phyloP scores from a whole-genome alignment of 1,284 basidiomycete genomes.

The Naganishia sp. region DNA sequence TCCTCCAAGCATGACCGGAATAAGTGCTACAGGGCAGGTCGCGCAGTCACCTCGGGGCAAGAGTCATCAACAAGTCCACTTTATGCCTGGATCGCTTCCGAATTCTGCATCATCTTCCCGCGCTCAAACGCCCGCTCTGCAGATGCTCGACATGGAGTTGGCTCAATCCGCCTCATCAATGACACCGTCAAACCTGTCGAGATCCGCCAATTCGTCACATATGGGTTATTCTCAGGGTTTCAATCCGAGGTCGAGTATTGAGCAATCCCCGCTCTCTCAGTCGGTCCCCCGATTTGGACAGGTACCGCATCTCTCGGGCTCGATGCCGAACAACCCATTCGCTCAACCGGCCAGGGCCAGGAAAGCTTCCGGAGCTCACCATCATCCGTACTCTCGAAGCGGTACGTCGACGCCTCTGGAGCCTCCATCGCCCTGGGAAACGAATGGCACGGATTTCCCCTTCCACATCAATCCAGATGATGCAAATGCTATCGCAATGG shows the following conservation, averaged over 20 bases:
- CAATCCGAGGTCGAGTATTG: slow-evolving; percentile 1
- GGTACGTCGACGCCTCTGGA: slow-evolving; percentile 27
- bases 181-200: slow-evolving; percentile 8
- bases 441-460: slow-evolving; percentile 11
- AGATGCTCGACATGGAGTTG: slow-evolving; percentile 8
- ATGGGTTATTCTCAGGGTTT: slow-evolving; percentile 4
- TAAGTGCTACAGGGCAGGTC: neutral
- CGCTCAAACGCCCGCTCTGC: slow-evolving; percentile 14
- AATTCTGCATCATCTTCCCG: slow-evolving; percentile 22
- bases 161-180: slow-evolving; percentile 12
- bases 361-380: slow-evolving; percentile 22
- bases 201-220: slow-evolving; percentile 13
- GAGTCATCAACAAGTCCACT: slow-evolving; percentile 16
- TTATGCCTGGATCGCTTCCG: slow-evolving; percentile 14
- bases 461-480: slow-evolving; percentile 11
- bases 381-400: slow-evolving; percentile 32
- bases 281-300: slow-evolving; percentile 10
- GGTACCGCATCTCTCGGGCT: slow-evolving; percentile 9
- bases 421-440: slow-evolving; percentile 29
- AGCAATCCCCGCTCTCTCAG: slow-evolving; percentile 23
- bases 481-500: slow-evolving; percentile 23
- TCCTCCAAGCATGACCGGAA: neutral
- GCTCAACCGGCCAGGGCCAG: slow-evolving; percentile 26
- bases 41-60: slow-evolving; percentile 11
- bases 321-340: slow-evolving; percentile 14